These are phyloP conservation scores for Calonectria ilicicola DNA, from an alignment of 2,329 filamentous ascomycete genomes.

Conservation along the genomic window DNA sequence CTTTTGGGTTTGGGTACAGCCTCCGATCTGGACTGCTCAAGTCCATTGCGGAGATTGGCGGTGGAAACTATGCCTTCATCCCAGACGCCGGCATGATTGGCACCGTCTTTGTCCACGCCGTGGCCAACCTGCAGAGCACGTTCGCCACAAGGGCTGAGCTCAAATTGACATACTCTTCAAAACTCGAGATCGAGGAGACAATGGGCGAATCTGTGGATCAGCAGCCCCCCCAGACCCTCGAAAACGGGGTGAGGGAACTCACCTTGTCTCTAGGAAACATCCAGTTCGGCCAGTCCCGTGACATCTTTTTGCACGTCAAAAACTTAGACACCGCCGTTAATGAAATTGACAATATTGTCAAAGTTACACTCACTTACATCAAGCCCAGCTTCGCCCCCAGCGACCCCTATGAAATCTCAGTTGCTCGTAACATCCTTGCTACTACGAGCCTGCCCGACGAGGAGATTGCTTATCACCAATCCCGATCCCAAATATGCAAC, in stretches of 20 bases:
- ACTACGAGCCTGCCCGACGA: conserved; percentile 41
- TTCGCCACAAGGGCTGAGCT: conserved; percentile 63
- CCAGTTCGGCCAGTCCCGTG: conserved; percentile 71
- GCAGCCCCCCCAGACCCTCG: conserved; percentile 37
- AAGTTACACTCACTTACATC: conserved; percentile 50
- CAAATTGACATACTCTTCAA: conserved; percentile 52
- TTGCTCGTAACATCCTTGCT: conserved; percentile 33
- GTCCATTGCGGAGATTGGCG: conserved; percentile 68
- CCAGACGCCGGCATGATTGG: conserved; percentile 73
- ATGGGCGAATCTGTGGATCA: conserved; percentile 55
- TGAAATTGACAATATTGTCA: conserved; percentile 41
- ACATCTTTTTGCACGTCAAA: conserved; percentile 60
- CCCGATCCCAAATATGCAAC: conserved; percentile 61
- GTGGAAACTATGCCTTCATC: conserved; percentile 72
- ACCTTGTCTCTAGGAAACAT: conserved; percentile 62
- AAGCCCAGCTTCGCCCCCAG: conserved; percentile 28
- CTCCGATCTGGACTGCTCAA: conserved; percentile 63
- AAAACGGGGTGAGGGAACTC: conserved; percentile 42
- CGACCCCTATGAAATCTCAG: background rate
- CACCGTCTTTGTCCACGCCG: conserved; percentile 71
- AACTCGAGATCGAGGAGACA: conserved; percentile 53
- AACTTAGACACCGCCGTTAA: conserved; percentile 27
- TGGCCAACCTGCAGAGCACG: conserved; percentile 71
- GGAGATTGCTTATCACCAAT: conserved; percentile 64
- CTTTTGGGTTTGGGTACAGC: conserved; percentile 52